Evolutionary conservation across 495 filamentous ascomycete species (phyloP).

Genomic region (Podospora pseudopauciseta): DNA sequence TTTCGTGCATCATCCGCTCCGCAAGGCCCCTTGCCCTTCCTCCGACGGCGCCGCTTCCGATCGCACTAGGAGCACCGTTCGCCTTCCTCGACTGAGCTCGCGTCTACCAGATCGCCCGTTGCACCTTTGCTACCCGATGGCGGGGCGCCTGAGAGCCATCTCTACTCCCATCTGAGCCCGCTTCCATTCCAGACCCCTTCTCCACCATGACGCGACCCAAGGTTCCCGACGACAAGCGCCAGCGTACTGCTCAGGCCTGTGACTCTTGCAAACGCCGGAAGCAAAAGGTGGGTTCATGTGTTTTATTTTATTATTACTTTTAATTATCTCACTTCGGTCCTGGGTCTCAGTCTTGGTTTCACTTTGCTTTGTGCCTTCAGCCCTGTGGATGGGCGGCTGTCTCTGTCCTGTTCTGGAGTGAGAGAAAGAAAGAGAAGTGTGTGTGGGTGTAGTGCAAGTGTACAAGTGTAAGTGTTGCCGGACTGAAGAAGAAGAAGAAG

Average conservation of each 20-base stretch:
- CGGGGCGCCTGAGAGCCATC: conserved; percentile 26
- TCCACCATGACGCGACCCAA: conserved; percentile 58
- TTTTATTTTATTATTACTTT: conserved; percentile 1
- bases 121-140: conserved; percentile 33
- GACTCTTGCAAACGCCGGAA: conserved; percentile 76
- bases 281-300: conserved; percentile 58
- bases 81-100: conserved; percentile 3
- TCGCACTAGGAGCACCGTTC: conserved; percentile 22
- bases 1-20: conserved; percentile 37
- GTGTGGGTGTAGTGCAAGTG: background rate
- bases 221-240: conserved; percentile 61
- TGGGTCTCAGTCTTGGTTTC: conserved; percentile 14
- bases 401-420: background rate
- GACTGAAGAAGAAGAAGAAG: background rate
- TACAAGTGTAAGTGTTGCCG: background rate
- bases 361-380: background rate
- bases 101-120: conserved; percentile 16
- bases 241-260: conserved; percentile 65
- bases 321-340: conserved; percentile 8
- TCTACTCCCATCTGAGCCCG: conserved; percentile 3
- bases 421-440: background rate
- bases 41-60: conserved; percentile 32
- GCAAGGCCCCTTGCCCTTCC: conserved; percentile 14
- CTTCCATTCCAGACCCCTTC: conserved; percentile 8
- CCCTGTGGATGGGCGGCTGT: conserved; percentile 11